These are phyloP conservation scores for Neocallimastix lanati DNA, from an alignment of 192 early-diverging fungal species.

Conservation along the genomic window DNA sequence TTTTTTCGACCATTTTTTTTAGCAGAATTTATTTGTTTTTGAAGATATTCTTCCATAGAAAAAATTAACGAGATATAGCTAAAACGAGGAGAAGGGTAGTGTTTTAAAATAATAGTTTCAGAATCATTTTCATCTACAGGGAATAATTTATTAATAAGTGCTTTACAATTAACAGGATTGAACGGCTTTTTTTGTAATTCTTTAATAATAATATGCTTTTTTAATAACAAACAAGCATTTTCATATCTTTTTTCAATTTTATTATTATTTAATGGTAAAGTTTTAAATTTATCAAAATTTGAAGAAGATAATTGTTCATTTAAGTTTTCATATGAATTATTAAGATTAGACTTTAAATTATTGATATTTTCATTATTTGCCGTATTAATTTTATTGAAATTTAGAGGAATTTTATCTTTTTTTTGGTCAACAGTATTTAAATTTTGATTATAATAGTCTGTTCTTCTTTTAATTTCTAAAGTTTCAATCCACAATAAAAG, in stretches of 20 bases:
- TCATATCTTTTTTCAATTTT: background rate
- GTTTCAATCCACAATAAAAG: background rate
- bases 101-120: background rate
- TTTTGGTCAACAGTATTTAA: too few relatives aligned
- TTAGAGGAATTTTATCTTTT: too few relatives aligned
- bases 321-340: too few relatives aligned
- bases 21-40: background rate
- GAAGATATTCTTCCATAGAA: background rate
- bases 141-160: background rate
- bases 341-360: too few relatives aligned
- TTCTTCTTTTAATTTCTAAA: background rate
- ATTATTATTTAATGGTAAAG: too few relatives aligned
- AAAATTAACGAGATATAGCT: background rate
- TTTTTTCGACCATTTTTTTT: background rate
- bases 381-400: too few relatives aligned
- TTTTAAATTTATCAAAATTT: too few relatives aligned
- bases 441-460: background rate
- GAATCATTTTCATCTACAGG: background rate
- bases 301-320: too few relatives aligned
- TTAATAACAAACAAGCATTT: background rate
- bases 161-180: background rate
- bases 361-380: too few relatives aligned
- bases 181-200: background rate
- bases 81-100: background rate
- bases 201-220: background rate